Evolutionary conservation across 495 filamentous ascomycete genomes (phyloP), one percentile per base, ranked within the genome.

Genomic region (Lophiotrema nucula): DNA sequence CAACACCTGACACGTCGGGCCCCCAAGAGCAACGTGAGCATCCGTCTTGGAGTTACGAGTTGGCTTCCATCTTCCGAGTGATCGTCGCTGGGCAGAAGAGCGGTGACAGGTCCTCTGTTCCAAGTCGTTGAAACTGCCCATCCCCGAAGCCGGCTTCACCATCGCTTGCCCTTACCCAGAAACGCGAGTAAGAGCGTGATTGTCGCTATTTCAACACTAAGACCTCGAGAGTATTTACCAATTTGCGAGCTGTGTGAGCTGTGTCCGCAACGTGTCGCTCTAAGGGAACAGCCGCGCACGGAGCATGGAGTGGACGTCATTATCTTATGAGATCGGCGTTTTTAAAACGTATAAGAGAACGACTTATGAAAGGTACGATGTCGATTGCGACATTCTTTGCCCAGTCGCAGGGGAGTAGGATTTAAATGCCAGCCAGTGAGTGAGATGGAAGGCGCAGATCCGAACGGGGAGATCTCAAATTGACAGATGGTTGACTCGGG

Each of bases 71-170:
- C 27, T 47, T 19, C 43, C 24, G 53, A 44, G 43, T 23, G 56
- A 59, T 59, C 56, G 42, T 47, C 56, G 21, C 27, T 12, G 26
- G 45, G 42, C 47, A 60, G 49, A 60, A 47, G 16, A 53, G 56
- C 56, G 56, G 56, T 60, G 56, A 53, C 53, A 5, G 5, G 22
- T 15, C 18, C 35, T 53, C 19, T 23, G 22, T 16, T 49, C 3
- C 22, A 31, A 11, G 5, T 33, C 19, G 25, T 25, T 23, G 54
- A 22, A n/a, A 13, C 15, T 35, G 31, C 15, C 31, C 31, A 35
- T 35, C 8, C 31, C 31, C 8, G 8, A 15, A 8, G 31, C 31
- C 31, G n/a, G n/a, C n/a, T n/a, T n/a, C n/a, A n/a, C n/a, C n/a
- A n/a, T n/a, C n/a, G n/a, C n/a, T n/a, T n/a, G n/a, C n/a, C n/a